These are phyloP conservation scores for Rosa chinensis DNA, from an alignment of 306 rosid genomes.

Conservation along the genomic window DNA sequence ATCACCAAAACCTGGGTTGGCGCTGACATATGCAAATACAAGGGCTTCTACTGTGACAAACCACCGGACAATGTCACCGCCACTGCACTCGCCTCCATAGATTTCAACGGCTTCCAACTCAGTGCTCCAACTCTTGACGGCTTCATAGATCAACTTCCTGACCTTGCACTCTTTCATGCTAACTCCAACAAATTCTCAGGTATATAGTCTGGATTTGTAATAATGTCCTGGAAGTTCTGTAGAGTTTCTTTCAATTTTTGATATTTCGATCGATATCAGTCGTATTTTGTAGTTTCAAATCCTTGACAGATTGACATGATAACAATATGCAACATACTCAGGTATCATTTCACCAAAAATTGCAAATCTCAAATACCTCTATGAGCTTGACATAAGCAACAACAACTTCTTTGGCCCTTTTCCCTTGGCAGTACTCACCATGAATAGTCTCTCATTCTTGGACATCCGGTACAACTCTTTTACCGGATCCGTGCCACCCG, in stretches of 20 bases:
- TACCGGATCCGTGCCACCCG: conserved; percentile 36
- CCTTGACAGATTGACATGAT: neutral
- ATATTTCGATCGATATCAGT: neutral
- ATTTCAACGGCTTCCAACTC: conserved; percentile 54
- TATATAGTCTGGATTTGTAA: neutral
- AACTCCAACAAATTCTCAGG: conserved; percentile 53
- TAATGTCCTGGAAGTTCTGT: neutral
- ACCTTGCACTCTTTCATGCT: conserved; percentile 52
- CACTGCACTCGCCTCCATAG: conserved; percentile 33
- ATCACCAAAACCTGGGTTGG: conserved; percentile 49
- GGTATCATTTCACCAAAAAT: conserved; percentile 38
- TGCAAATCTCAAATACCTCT: conserved; percentile 34
- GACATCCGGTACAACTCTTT: conserved; percentile 47
- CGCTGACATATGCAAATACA: conserved; percentile 41
- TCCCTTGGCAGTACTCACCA: conserved; percentile 26
- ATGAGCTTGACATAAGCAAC: conserved; percentile 55
- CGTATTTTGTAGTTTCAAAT: neutral
- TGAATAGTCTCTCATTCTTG: conserved; percentile 27
- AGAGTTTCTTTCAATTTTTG: neutral
- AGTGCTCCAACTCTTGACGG: conserved; percentile 44
- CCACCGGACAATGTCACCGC: conserved; percentile 46
- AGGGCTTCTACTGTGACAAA: conserved; percentile 43
- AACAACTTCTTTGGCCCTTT: conserved; percentile 38
- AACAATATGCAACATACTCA: neutral
- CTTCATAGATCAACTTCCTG: conserved; percentile 42